phyloP scores from a whole-genome alignment of 164 flowering plant genomes.

The Cinnamomum chago region DNA sequence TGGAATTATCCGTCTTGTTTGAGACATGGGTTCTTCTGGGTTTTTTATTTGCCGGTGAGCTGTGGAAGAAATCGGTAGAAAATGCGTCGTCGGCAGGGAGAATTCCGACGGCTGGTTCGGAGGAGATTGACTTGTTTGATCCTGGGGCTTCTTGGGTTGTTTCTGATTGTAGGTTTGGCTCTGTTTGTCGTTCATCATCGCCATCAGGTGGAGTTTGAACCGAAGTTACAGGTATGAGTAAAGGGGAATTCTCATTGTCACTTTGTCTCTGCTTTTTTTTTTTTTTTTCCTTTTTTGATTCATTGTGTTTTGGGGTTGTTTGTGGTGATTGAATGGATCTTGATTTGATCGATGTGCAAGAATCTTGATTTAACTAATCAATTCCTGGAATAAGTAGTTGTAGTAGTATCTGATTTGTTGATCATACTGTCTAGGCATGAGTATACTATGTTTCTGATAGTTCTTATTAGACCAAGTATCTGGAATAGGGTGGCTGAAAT shows the following conservation, averaged over 20 bases:
- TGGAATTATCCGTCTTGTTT: constrained; percentile 14
- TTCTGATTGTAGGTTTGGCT: neutral
- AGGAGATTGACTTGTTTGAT: neutral
- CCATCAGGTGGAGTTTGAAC: constrained; percentile 1
- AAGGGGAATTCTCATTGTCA: neutral
- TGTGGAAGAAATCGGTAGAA: constrained; percentile 26
- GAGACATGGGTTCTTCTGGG: constrained; percentile 23
- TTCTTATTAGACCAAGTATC: neutral
- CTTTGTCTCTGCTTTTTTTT: neutral
- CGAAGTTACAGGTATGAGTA: neutral
- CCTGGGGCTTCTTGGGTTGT: constrained; percentile 4
- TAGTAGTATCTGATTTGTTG: neutral
- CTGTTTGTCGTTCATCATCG: neutral
- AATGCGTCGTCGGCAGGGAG: neutral
- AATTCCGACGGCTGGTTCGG: neutral
- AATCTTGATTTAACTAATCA: neutral
- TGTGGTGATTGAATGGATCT: neutral
- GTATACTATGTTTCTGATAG: too few relatives aligned
- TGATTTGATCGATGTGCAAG: neutral
- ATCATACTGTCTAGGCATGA: neutral
- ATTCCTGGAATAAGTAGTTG: too few relatives aligned
- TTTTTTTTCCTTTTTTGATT: too few relatives aligned
- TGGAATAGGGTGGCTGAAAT: neutral
- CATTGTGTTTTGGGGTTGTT: neutral
- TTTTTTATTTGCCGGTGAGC: constrained; percentile 34